Evolutionary conservation across 805 yeast species (phyloP).

Genomic region (Metschnikowia hibisci): DNA sequence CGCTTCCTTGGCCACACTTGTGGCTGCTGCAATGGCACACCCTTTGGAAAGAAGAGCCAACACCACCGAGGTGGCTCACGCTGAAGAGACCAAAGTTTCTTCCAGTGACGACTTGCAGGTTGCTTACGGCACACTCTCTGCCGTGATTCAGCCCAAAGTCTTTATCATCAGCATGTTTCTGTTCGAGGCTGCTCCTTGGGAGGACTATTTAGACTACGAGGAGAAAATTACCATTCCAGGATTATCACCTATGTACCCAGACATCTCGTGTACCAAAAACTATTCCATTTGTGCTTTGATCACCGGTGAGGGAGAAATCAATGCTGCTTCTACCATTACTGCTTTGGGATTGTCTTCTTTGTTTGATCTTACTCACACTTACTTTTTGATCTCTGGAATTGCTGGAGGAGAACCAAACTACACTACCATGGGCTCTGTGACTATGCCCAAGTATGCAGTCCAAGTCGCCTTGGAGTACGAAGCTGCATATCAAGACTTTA

Average conservation of each 20-base stretch:
- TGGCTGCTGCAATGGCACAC: slow-evolving; percentile 15
- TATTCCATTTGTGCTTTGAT: slow-evolving; percentile 56
- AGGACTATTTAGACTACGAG: slow-evolving; percentile 42
- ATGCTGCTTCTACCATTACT: slow-evolving; percentile 57
- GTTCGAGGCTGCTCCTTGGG: slow-evolving; percentile 52
- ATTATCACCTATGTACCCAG: slow-evolving; percentile 55
- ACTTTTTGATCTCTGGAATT: slow-evolving; percentile 62
- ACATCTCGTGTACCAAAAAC: slow-evolving; percentile 51
- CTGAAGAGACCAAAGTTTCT: slow-evolving; percentile 2
- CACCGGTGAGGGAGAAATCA: slow-evolving; percentile 68
- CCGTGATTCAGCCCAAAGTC: slow-evolving; percentile 48
- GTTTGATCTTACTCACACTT: slow-evolving; percentile 57
- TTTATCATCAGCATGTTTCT: slow-evolving; percentile 54
- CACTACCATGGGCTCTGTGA: slow-evolving; percentile 58
- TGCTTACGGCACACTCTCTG: slow-evolving; percentile 28
- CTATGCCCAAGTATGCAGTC: slow-evolving; percentile 58
- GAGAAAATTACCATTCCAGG: slow-evolving; percentile 64
- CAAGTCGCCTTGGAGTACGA: slow-evolving; percentile 60
- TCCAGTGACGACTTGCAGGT: slow-evolving; percentile 20
- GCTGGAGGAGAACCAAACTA: slow-evolving; percentile 58
- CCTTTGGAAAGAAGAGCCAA: slow-evolving; percentile 16
- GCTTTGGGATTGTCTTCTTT: slow-evolving; percentile 51
- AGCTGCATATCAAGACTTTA: slow-evolving; percentile 42
- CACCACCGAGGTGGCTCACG: background rate
- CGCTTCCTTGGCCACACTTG: slow-evolving; percentile 15